A percentile compares a stretch with the other conserved stretches of the same genome.
These are phyloP conservation scores for Pythium chondricola DNA, from an alignment of 352 stramenopile species.

Conservation along the genomic window DNA sequence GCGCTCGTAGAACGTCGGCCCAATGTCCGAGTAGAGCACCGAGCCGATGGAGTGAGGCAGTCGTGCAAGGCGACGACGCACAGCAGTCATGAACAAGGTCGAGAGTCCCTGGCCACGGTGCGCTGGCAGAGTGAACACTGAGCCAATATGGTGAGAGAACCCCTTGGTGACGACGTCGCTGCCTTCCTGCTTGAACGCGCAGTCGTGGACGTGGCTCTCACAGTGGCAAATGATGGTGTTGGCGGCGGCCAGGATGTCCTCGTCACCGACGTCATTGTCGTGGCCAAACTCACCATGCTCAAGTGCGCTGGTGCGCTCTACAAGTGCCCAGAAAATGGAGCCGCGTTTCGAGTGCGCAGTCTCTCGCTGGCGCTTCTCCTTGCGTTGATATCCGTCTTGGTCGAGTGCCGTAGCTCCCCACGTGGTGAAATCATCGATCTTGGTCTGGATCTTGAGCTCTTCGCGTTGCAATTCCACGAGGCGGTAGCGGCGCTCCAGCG, in stretches of 20 bases:
- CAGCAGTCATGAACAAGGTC: conserved; percentile 32
- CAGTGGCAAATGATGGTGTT: conserved; percentile 41
- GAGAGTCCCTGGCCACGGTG: conserved; percentile 42
- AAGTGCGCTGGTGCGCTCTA: conserved; percentile 18
- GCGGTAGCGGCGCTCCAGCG: conserved; percentile 8
- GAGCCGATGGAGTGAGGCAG: conserved; percentile 30
- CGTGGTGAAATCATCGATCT: conserved; percentile 16
- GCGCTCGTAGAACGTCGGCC: conserved; percentile 52
- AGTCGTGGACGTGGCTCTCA: conserved; percentile 56
- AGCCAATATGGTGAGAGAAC: conserved; percentile 55
- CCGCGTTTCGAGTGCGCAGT: conserved; percentile 39
- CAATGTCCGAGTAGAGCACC: conserved; percentile 64
- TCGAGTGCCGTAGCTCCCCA: conserved; percentile 14
- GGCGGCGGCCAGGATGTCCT: conserved; percentile 16
- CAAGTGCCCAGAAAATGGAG: conserved; percentile 64
- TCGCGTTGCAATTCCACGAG: conserved; percentile 18
- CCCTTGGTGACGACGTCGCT: conserved; percentile 35
- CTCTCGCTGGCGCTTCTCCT: conserved; percentile 34
- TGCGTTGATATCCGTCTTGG: conserved; percentile 35
- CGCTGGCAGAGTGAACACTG: conserved; percentile 55
- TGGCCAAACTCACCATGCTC: conserved; percentile 1
- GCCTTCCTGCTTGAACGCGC: conserved; percentile 22
- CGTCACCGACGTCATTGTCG: conserved; percentile 17
- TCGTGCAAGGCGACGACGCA: conserved; percentile 26
- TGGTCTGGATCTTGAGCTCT: conserved; percentile 22